phyloP scores from a whole-genome alignment of 257 asterid species.

The Plantago elongata region DNA sequence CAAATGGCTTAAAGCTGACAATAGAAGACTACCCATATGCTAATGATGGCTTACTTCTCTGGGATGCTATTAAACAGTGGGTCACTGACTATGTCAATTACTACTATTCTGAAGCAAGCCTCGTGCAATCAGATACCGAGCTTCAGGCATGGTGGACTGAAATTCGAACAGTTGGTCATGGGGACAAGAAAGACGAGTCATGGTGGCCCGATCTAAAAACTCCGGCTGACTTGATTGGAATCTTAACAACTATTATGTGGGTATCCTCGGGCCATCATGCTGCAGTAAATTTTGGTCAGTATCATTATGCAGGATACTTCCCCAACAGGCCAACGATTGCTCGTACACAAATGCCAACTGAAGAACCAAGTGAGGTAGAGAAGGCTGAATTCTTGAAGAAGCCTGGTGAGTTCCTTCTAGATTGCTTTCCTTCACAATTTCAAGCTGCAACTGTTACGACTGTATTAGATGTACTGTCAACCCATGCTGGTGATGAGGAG shows the following conservation, averaged over 20 bases:
- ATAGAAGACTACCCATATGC: constrained; percentile 83
- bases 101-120: constrained; percentile 37
- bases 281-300: constrained; percentile 82
- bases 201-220: constrained; percentile 77
- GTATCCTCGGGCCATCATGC: constrained; percentile 74
- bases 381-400: constrained; percentile 34
- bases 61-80: constrained; percentile 73
- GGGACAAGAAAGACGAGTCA: constrained; percentile 61
- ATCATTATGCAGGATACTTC: constrained; percentile 50
- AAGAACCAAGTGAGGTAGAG: constrained; percentile 45
- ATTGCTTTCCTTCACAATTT: constrained; percentile 54
- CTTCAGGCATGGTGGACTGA: constrained; percentile 84
- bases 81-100: constrained; percentile 52
- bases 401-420: constrained; percentile 55
- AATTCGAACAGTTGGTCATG: constrained; percentile 56
- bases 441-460: constrained; percentile 57
- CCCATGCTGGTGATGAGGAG: constrained; percentile 84
- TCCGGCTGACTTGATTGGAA: constrained; percentile 37
- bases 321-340: constrained; percentile 75
- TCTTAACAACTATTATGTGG: constrained; percentile 67
- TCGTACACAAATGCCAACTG: constrained; percentile 52
- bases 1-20: constrained; percentile 61
- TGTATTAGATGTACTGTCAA: constrained; percentile 55
- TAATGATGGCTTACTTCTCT: constrained; percentile 60
- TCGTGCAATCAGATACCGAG: constrained; percentile 45